Conservation (phyloP, 2,329 filamentous ascomycete genomes). For the Fusarium dlaminii region DNA sequence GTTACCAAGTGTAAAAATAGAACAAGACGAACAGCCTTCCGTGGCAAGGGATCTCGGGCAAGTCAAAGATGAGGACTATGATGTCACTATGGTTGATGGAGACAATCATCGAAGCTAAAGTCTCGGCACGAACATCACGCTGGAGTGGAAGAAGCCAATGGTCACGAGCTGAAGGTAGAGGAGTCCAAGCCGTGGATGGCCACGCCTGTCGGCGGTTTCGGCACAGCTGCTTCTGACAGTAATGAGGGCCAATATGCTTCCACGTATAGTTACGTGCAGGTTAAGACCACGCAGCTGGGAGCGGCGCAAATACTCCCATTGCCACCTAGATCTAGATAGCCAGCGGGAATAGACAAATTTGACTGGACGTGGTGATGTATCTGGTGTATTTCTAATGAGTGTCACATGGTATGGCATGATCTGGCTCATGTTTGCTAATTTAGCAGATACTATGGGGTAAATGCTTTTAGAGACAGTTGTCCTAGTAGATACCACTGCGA, state of each 20-base stretch:
- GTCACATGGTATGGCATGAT: background rate
- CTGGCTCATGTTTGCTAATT: background rate
- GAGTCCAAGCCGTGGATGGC: background rate
- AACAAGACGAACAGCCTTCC: too few species aligned
- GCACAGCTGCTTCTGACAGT: too few species aligned
- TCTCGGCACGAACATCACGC: background rate
- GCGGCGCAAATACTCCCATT: background rate
- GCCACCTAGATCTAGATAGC: fast-evolving
- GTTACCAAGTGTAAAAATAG: fast-evolving
- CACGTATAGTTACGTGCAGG: too few species aligned
- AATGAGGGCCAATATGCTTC: too few species aligned
- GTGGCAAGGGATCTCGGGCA: background rate
- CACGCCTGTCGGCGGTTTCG: background rate
- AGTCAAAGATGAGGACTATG: too few species aligned
- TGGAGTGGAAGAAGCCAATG: background rate
- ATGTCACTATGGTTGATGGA: background rate
- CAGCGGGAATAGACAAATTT: background rate
- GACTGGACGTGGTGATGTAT: background rate
- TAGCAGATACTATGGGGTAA: fast-evolving
- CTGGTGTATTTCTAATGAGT: background rate
- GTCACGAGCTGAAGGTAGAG: background rate
- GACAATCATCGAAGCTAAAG: background rate
- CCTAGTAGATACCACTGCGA: background rate
- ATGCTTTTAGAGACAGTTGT: background rate
- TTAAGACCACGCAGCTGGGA: background rate